A percentile compares a stretch with the other conserved stretches of the same genome.
These are phyloP conservation scores for Leccinum laetum DNA, from an alignment of 1,284 basidiomycete genomes.

Conservation along the genomic window DNA sequence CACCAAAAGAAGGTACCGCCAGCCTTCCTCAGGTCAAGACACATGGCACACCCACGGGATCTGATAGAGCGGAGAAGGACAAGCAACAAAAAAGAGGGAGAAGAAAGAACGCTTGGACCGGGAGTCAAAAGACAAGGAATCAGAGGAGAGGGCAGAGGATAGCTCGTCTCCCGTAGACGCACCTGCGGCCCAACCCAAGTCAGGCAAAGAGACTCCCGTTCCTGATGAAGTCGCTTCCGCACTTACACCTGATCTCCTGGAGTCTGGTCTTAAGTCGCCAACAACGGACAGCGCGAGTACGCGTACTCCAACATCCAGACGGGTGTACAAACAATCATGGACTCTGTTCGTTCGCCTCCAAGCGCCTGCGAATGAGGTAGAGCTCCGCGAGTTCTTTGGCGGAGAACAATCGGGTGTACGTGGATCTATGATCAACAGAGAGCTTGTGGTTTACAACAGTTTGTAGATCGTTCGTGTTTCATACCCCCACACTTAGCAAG, in stretches of 20 bases:
- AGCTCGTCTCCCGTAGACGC: conserved; percentile 24
- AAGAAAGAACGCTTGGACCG: conserved; percentile 44
- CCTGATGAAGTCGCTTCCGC: conserved; percentile 31
- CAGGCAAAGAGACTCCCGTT: conserved; percentile 43
- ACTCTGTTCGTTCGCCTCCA: conserved; percentile 82
- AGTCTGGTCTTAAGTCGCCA: conserved; percentile 48
- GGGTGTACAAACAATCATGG: conserved; percentile 73
- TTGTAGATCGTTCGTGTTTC: conserved; percentile 71
- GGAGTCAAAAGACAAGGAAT: conserved; percentile 38
- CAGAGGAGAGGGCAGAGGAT: conserved; percentile 18
- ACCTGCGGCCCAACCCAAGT: conserved; percentile 30
- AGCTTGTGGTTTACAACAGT: conserved; percentile 5
- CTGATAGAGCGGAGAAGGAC: conserved; percentile 48
- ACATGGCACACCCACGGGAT: conserved; percentile 41
- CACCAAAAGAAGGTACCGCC: conserved; percentile 30
- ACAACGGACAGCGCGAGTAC: conserved; percentile 59
- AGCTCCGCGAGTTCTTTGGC: conserved; percentile 76
- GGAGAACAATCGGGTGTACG: conserved; percentile 64
- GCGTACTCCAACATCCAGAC: conserved; percentile 64
- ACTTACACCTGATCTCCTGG: conserved; percentile 32
- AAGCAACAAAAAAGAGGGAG: conserved; percentile 58
- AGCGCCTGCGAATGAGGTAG: conserved; percentile 58
- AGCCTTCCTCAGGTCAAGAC: conserved; percentile 31
- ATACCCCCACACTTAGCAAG: conserved; percentile 50
- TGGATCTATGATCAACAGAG: conserved; percentile 13